A percentile compares a stretch with the other conserved stretches of the same genome.
Evolutionary conservation across 768 basidiomycete species (phyloP).

Genomic region (Xerocomus potaroensis): DNA sequence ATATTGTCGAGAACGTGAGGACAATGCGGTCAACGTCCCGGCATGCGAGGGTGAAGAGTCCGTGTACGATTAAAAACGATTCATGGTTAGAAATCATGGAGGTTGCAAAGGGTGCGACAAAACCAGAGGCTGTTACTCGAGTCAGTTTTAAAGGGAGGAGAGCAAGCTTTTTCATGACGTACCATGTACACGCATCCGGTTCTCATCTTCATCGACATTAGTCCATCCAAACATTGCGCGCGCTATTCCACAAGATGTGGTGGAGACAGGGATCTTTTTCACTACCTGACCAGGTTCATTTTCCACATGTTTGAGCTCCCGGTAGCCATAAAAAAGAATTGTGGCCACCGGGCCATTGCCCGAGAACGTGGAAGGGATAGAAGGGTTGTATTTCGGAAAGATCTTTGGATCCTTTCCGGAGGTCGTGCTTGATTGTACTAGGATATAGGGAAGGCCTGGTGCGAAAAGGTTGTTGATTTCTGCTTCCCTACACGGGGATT

Average conservation of each 20-base stretch:
- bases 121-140: neutral
- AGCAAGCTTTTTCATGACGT: neutral
- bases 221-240: neutral
- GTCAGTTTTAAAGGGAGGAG: neutral
- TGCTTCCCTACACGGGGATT: constrained; percentile 3
- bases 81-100: neutral
- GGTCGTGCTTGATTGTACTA: constrained; percentile 7
- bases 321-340: neutral
- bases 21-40: neutral
- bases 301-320: neutral
- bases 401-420: constrained; percentile 5
- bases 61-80: constrained; percentile 10
- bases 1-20: neutral
- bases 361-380: too few relatives aligned
- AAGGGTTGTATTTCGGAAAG: constrained; percentile 7
- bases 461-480: constrained; percentile 11
- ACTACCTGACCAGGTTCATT: neutral
- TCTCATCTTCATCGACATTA: neutral
- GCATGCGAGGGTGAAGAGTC: constrained; percentile 9
- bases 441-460: constrained; percentile 7
- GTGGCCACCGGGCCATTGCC: neutral
- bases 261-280: neutral
- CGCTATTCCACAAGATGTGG: neutral
- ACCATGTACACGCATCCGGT: neutral
- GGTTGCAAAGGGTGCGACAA: constrained; percentile 1